phyloP scores from a whole-genome alignment of 2,329 filamentous ascomycete genomes.

The Didymella exigua region DNA sequence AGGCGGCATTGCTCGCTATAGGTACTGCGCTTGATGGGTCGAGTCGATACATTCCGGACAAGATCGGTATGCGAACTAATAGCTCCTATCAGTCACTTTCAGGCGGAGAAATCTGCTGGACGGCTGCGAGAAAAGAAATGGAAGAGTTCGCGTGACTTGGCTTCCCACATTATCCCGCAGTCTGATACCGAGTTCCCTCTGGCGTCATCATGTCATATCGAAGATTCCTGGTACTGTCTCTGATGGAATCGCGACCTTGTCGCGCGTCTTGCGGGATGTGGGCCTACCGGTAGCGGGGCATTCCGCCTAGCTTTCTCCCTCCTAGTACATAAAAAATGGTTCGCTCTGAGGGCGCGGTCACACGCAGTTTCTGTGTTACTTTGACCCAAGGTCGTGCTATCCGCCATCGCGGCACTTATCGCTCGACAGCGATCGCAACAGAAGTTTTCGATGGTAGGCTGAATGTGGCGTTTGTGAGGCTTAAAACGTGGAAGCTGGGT shows the following conservation, averaged over 20 bases:
- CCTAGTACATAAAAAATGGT: constrained; percentile 2
- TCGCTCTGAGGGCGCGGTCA: constrained; percentile 5
- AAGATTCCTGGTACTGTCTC: constrained; percentile 2
- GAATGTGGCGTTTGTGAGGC: constrained; percentile 11
- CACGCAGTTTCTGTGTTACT: constrained; percentile 6
- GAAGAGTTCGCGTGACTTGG: background rate
- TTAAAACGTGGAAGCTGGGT: constrained; percentile 10
- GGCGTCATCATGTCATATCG: background rate
- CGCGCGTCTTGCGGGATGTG: constrained; percentile 14
- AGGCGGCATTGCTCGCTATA: background rate
- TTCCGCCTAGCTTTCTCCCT: constrained; percentile 11
- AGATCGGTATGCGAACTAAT: background rate
- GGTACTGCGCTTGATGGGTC: background rate
- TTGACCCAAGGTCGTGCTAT: constrained; percentile 1
- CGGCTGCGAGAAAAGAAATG: background rate
- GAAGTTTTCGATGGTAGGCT: constrained; percentile 1
- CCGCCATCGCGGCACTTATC: constrained; percentile 1
- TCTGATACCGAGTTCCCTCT: background rate
- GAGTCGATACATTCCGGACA: constrained; percentile 3
- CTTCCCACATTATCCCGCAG: background rate
- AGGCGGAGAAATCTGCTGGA: background rate
- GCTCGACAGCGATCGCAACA: constrained; percentile 12
- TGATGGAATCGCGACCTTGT: constrained; percentile 5
- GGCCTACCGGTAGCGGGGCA: constrained; percentile 13
- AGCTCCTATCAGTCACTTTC: background rate